phyloP scores from a whole-genome alignment of 108 stramenopile species.

The Cyclostephanos tholiformis region DNA sequence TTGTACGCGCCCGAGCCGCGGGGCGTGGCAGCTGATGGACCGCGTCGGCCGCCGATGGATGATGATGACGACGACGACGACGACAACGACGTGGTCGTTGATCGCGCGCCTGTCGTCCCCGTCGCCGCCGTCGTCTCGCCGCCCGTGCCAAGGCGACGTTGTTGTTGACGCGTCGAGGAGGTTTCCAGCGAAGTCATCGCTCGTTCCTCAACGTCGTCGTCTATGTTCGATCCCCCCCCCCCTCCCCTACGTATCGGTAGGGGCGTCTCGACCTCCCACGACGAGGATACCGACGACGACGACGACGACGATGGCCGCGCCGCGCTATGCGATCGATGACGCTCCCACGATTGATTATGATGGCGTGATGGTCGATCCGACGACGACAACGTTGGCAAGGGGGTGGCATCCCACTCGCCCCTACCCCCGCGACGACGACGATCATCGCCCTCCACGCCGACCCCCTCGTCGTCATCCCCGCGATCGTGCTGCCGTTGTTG shows the following conservation, averaged over 20 bases:
- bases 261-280: slow-evolving; percentile 39
- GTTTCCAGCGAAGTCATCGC: slow-evolving; percentile 12
- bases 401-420: not conserved
- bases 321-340: not conserved
- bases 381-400: not conserved
- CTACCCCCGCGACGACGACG: not conserved
- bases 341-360: not conserved
- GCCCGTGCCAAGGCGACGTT: no score
- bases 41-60: not conserved
- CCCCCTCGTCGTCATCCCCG: not conserved
- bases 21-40: not conserved
- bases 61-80: no score
- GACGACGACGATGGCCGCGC: no score
- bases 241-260: slow-evolving; percentile 16
- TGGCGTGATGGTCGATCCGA: not conserved
- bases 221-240: not conserved
- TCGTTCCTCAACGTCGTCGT: slow-evolving; percentile 31
- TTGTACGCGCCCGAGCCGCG: slow-evolving; percentile 15
- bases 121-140: not conserved
- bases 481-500: slow-evolving; percentile 8
- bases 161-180: not conserved
- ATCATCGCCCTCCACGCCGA: not conserved
- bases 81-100: not conserved
- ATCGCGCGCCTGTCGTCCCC: not conserved
- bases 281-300: slow-evolving; percentile 4